Conservation (phyloP, 1,284 basidiomycete genomes). For the Ganoderma sinense region DNA sequence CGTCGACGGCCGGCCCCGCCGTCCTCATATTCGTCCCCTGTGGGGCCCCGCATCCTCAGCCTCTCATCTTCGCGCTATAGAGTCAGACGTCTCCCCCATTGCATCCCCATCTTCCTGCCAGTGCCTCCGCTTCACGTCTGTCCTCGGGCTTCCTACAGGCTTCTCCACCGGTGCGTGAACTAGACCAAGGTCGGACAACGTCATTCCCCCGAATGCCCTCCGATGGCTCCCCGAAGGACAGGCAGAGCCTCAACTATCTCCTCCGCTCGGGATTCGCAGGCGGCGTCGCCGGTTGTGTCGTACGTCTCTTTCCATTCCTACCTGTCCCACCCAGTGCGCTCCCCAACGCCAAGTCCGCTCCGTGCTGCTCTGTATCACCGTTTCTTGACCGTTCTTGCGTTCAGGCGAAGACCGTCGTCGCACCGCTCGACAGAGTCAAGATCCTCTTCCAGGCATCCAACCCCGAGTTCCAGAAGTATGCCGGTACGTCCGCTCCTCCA, state of each 20-base stretch:
- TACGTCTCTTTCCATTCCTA: slow-evolving; percentile 51
- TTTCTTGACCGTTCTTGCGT: slow-evolving; percentile 1
- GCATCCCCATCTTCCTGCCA: background rate
- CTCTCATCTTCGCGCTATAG: background rate
- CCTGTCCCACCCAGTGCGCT: background rate
- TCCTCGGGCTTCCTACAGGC: background rate
- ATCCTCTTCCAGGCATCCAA: slow-evolving; percentile 99
- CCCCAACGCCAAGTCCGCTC: background rate
- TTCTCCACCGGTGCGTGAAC: background rate
- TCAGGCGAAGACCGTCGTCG: slow-evolving; percentile 96
- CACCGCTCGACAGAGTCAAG: slow-evolving; percentile 97
- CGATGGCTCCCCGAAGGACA: slow-evolving; percentile 57
- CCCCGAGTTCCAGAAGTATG: slow-evolving; percentile 93
- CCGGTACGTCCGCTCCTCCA: slow-evolving; percentile 60
- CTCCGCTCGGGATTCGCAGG: slow-evolving; percentile 88
- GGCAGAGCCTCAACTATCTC: slow-evolving; percentile 78
- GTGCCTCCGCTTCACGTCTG: background rate
- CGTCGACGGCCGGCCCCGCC: background rate
- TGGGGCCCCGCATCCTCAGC: slow-evolving; percentile 6
- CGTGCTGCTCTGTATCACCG: background rate
- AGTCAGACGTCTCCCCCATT: background rate
- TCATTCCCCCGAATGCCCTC: slow-evolving; percentile 61
- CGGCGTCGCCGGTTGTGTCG: slow-evolving; percentile 92
- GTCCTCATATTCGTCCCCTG: background rate
- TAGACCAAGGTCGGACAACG: background rate